phyloP scores from a whole-genome alignment of 768 basidiomycete genomes.

The Termitomyces eurrhizus region DNA sequence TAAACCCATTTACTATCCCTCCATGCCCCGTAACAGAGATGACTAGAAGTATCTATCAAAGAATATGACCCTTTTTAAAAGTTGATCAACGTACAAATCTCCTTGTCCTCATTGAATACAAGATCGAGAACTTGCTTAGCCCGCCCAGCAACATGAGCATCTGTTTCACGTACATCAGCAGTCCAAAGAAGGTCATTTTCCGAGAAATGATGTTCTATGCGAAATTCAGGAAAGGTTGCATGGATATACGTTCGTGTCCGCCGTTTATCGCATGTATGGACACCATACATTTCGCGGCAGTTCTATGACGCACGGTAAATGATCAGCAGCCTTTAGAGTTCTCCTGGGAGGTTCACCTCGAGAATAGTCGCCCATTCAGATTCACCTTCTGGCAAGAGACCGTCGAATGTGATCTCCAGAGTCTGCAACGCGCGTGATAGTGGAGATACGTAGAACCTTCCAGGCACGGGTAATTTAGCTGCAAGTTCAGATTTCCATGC shows the following conservation, averaged over 20 bases:
- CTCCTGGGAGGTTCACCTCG: background rate
- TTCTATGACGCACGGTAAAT: slow-evolving; percentile 34
- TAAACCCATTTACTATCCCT: slow-evolving; percentile 55
- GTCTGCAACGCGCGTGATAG: slow-evolving; percentile 61
- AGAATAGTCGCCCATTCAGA: slow-evolving; percentile 1
- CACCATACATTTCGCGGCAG: slow-evolving; percentile 61
- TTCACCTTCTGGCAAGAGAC: slow-evolving; percentile 5
- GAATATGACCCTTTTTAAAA: slow-evolving; percentile 17
- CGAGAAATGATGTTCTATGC: slow-evolving; percentile 51
- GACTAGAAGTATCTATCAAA: slow-evolving; percentile 30
- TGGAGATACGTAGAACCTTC: slow-evolving; percentile 59
- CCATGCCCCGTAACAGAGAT: slow-evolving; percentile 67
- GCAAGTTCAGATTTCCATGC: slow-evolving; percentile 48
- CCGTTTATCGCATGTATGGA: slow-evolving; percentile 71
- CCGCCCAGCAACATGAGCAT: slow-evolving; percentile 39
- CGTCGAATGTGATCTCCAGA: slow-evolving; percentile 46
- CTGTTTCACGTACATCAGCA: slow-evolving; percentile 48
- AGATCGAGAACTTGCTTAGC: slow-evolving; percentile 49
- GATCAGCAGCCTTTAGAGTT: background rate
- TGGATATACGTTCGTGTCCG: slow-evolving; percentile 45
- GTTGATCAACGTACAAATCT: slow-evolving; percentile 12
- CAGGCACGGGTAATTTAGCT: slow-evolving; percentile 46
- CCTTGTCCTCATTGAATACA: slow-evolving; percentile 46
- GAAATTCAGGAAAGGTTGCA: slow-evolving; percentile 44
- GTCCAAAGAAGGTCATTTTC: slow-evolving; percentile 66